Base-by-base conservation (phyloP, 371 early-diverging fungal species). In the Batkoa obscura region DNA sequence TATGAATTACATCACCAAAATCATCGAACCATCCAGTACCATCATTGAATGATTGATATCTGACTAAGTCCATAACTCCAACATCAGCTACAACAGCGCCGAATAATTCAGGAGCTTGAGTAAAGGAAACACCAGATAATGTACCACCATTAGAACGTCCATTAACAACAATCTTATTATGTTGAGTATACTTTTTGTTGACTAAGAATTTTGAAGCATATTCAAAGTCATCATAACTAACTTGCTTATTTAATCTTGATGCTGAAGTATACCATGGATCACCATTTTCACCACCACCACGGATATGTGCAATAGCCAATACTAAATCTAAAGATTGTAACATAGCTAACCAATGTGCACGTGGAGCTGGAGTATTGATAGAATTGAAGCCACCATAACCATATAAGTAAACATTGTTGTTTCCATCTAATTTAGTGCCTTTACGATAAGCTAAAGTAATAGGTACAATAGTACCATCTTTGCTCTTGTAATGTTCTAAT, bases 101-200 rank as follows among this genome's bases (percentile, higher is more conserved):
- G 60, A 72, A 75, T 13, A 76, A 62, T 41, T 75, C 75, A 4
- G 76, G 76, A 1, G 69, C 68, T 60, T 72, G 57, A 50, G 48
- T 57, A 15, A 46, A 33, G 57, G 34, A 32, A 13, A 34, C 57
- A 38, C 57, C 66, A 37, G 79, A 75, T 15, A 74, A 55, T 46
- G 75, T 50, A 55, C 86, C 86, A 52, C 80, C 83, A 61, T 83
- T 80, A 13, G 81, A 80, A 0, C 76, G 82, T 58, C 82, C 82
- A 47, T 81, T 78, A 57, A 81, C 81, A 15, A 71, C 66, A 30
- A 75, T 69, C n/a, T 58, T 59, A 34, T 72, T 67, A 4, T 68
- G 51, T 31, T 47, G 13, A 45, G 15, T 23, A 15, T 15, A 45
- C 15, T 45, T 45, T 13, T 45, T 45, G 12, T 45, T 15, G 54